A percentile compares a stretch with the other conserved stretches of the same genome.
Evolutionary conservation across 1,284 basidiomycete genomes (phyloP).

Genomic region (Leccinum huronense): DNA sequence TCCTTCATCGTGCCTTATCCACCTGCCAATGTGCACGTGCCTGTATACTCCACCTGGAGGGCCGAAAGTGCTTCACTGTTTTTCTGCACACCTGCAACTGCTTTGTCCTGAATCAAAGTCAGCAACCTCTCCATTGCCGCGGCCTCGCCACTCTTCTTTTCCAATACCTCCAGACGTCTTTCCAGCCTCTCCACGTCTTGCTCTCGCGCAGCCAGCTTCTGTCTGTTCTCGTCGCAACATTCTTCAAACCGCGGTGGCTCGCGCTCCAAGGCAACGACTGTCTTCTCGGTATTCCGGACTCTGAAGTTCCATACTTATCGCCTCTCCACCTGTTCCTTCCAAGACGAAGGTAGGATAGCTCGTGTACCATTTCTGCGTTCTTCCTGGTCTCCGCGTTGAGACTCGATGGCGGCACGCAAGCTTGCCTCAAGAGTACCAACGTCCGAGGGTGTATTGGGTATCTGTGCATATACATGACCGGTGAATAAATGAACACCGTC

Average conservation of each 20-base stretch:
- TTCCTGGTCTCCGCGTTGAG: constrained; percentile 59
- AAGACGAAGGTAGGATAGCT: constrained; percentile 54
- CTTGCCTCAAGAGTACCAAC: constrained; percentile 53
- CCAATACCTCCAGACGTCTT: constrained; percentile 44
- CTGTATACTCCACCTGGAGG: constrained; percentile 47
- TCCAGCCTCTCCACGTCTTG: constrained; percentile 48
- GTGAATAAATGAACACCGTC: constrained; percentile 82
- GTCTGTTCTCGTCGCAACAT: constrained; percentile 52
- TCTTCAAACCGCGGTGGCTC: constrained; percentile 61
- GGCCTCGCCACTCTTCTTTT: constrained; percentile 45
- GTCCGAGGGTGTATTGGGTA: constrained; percentile 43
- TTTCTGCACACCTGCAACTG: constrained; percentile 39
- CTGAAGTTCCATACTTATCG: constrained; percentile 62
- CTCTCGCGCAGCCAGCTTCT: constrained; percentile 43
- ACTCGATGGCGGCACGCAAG: constrained; percentile 55
- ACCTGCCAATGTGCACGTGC: constrained; percentile 56
- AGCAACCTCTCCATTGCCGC: constrained; percentile 42
- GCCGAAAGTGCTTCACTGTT: constrained; percentile 51
- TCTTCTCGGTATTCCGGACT: constrained; percentile 51
- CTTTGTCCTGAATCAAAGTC: constrained; percentile 36
- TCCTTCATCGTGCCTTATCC: constrained; percentile 54
- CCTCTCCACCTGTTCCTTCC: constrained; percentile 64
- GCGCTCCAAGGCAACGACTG: constrained; percentile 55
- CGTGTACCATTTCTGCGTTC: constrained; percentile 58
- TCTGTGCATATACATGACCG: constrained; percentile 64